A percentile compares a stretch with the other conserved stretches of the same genome.
These are phyloP conservation scores for Calonectria pauciramosa DNA, from an alignment of 2,329 filamentous ascomycete species.

Conservation along the genomic window DNA sequence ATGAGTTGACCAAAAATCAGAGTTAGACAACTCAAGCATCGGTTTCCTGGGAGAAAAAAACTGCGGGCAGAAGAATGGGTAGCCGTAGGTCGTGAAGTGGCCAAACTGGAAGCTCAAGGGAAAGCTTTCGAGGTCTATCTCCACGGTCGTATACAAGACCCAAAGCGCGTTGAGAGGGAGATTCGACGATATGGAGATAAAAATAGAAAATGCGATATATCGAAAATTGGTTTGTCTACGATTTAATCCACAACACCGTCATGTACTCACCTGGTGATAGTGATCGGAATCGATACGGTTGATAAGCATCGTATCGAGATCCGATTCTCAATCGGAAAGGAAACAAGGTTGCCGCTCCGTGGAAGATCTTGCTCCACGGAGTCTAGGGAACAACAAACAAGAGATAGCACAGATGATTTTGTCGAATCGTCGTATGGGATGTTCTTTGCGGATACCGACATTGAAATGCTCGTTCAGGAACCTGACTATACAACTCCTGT, in stretches of 20 bases:
- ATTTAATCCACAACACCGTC: neutral
- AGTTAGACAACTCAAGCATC: neutral
- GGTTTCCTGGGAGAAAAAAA: neutral
- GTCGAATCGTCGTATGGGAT: neutral
- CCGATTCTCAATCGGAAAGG: neutral
- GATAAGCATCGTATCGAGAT: constrained; percentile 6
- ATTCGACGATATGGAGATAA: neutral
- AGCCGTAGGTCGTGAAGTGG: neutral
- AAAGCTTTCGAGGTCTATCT: neutral
- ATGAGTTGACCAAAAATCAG: neutral
- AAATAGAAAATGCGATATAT: neutral
- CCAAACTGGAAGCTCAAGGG: neutral
- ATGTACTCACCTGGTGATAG: neutral
- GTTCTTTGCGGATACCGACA: neutral
- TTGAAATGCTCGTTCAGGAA: neutral
- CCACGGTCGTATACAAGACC: neutral
- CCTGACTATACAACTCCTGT: neutral
- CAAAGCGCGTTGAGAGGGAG: neutral
- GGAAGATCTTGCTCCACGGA: neutral
- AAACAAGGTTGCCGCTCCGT: neutral
- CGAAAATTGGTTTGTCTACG: neutral
- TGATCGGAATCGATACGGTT: neutral
- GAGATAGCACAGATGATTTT: neutral
- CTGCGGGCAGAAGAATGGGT: neutral
- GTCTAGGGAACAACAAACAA: neutral